Evolutionary conservation across 140 eudicot genomes (phyloP).

Genomic region (Flaveria floridana): DNA sequence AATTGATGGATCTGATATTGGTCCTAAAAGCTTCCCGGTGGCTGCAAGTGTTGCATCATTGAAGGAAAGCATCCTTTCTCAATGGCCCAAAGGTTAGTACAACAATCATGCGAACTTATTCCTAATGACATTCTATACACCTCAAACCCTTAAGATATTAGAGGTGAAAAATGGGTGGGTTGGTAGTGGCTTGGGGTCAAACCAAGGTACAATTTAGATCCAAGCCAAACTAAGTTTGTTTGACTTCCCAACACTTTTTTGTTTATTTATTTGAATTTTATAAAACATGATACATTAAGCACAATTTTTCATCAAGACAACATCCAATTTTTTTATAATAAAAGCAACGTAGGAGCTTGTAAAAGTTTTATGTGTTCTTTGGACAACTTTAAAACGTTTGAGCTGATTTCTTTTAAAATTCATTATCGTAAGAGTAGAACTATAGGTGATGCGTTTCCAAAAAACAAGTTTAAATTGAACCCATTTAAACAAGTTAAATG

Average conservation of each 20-base stretch:
- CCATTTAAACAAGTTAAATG: background rate
- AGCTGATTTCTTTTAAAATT: background rate
- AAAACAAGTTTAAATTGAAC: background rate
- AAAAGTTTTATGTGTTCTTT: background rate
- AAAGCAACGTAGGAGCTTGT: conserved; percentile 1
- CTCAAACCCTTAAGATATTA: background rate
- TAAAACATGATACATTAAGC: background rate
- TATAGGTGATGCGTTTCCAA: background rate
- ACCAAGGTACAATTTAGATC: background rate
- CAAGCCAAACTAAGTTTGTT: background rate
- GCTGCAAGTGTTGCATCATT: conserved; percentile 59
- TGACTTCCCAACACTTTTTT: background rate
- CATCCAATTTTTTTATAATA: background rate
- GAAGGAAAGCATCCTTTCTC: conserved; percentile 67
- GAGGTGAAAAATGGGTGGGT: conserved; percentile 6
- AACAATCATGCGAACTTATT: background rate
- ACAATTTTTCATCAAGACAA: background rate
- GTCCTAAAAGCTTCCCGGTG: conserved; percentile 67
- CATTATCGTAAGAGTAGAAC: background rate
- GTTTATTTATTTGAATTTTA: background rate
- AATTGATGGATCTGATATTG: conserved; percentile 72
- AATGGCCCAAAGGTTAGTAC: conserved; percentile 63
- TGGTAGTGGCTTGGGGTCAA: background rate
- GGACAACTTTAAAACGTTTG: background rate
- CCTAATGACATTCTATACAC: background rate